Evolutionary conservation across 495 filamentous ascomycete species (phyloP).

Genomic region (Penicillium pulvis): DNA sequence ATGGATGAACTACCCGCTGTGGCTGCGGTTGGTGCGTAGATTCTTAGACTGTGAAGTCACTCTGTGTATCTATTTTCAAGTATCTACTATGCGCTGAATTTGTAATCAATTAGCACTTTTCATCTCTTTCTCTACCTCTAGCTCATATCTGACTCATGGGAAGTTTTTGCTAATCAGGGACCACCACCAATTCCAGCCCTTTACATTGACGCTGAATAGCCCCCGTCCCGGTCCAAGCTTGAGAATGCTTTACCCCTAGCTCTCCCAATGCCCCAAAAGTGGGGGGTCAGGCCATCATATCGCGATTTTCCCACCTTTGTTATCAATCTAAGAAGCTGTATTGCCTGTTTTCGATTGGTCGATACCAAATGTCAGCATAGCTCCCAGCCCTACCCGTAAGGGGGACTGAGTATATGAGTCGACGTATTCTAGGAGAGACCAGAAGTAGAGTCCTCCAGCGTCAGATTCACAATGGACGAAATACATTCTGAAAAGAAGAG

Average conservation of each 20-base stretch:
- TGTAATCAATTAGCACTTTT: not conserved
- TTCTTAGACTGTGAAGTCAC: too few relatives aligned
- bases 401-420: conserved; percentile 7
- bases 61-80: not conserved
- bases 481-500: conserved; percentile 18
- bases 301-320: conserved; percentile 7
- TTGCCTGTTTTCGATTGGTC: not conserved
- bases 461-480: conserved; percentile 21
- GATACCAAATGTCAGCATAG: not conserved
- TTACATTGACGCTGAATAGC: not conserved
- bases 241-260: not conserved
- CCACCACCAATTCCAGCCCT: not conserved
- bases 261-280: conserved; percentile 7
- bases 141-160: too few relatives aligned
- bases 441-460: not conserved
- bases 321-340: conserved; percentile 4
- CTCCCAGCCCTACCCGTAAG: not conserved
- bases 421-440: not conserved
- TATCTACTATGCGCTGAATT: not conserved
- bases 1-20: conserved; percentile 9
- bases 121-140: not conserved
- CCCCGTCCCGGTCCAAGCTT: not conserved
- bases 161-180: too few relatives aligned
- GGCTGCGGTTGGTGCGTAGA: conserved; percentile 23
- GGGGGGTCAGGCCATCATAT: conserved; percentile 11